Evolutionary conservation across 2,329 filamentous ascomycete genomes (phyloP).

Genomic region (Paecilomyces fulvus): DNA sequence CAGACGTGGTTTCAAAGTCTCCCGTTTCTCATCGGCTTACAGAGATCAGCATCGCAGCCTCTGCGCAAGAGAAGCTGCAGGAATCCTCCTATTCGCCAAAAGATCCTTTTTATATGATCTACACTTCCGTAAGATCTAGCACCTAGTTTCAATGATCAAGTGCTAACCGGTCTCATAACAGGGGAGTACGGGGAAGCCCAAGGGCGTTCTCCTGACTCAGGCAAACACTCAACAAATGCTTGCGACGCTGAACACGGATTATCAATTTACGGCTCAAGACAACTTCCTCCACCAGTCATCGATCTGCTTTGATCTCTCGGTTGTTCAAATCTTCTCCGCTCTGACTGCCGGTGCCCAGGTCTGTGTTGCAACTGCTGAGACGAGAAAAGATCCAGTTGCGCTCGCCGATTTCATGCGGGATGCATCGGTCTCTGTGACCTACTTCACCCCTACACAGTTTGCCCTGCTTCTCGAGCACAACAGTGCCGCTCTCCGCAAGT

Average conservation of each 20-base stretch:
- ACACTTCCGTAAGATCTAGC: slow-evolving; percentile 13
- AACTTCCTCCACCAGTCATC: slow-evolving; percentile 10
- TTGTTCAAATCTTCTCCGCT: slow-evolving; percentile 13
- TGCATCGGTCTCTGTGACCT: slow-evolving; percentile 12
- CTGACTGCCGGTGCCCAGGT: slow-evolving; percentile 12
- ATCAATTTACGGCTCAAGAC: slow-evolving; percentile 7
- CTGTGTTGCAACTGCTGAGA: slow-evolving; percentile 8
- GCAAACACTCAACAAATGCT: slow-evolving; percentile 12
- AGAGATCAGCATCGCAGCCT: background rate
- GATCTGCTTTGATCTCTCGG: slow-evolving; percentile 9
- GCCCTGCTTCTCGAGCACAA: slow-evolving; percentile 10
- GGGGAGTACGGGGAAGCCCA: slow-evolving; percentile 24
- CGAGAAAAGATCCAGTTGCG: slow-evolving; percentile 11
- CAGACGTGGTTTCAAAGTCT: slow-evolving; percentile 3
- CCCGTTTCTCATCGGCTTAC: background rate
- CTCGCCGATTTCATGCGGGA: slow-evolving; percentile 11
- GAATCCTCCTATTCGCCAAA: slow-evolving; percentile 1
- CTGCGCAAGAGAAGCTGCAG: background rate
- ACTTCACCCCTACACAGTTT: slow-evolving; percentile 14
- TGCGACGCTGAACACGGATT: slow-evolving; percentile 9
- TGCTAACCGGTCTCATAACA: background rate
- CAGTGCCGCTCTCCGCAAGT: slow-evolving; percentile 7
- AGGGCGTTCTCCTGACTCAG: slow-evolving; percentile 30
- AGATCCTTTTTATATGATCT: slow-evolving; percentile 15
- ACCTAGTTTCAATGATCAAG: background rate